Percentiles rank a stretch among this genome's conserved stretches.
phyloP scores from a whole-genome alignment of 352 stramenopile species.

The Phytophthora agathidicida region DNA sequence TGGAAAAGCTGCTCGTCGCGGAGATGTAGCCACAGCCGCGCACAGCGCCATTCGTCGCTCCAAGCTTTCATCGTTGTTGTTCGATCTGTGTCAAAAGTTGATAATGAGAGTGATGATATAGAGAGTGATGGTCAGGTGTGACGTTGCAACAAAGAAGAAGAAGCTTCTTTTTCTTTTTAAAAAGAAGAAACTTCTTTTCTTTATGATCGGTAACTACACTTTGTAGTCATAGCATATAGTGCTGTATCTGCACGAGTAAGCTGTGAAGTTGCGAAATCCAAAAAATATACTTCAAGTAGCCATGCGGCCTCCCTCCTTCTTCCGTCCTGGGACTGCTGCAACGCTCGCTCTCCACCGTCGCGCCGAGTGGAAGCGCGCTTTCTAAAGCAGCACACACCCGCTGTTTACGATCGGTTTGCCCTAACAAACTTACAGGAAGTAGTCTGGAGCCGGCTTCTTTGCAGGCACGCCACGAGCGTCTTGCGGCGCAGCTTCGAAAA shows the following conservation, averaged over 20 bases:
- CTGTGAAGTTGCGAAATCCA: conserved; percentile 24
- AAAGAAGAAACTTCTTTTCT: no score
- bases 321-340: conserved; percentile 27
- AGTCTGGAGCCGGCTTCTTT: conserved; percentile 99
- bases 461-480: conserved; percentile 96
- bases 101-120: neutral
- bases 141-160: no score
- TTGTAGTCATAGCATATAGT: conserved; percentile 15
- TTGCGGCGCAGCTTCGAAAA: conserved; percentile 98
- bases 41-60: conserved; percentile 72
- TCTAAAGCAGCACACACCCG: conserved; percentile 42
- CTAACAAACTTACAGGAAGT: conserved; percentile 95
- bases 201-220: conserved; percentile 7
- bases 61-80: conserved; percentile 52
- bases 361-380: conserved; percentile 33
- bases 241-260: conserved; percentile 17
- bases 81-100: conserved; percentile 12
- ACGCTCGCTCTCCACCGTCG: conserved; percentile 22
- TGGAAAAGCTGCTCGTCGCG: conserved; percentile 68
- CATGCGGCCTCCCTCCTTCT: conserved; percentile 10
- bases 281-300: conserved; percentile 44
- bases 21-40: conserved; percentile 56
- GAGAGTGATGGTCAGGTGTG: conserved; percentile 12
- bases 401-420: conserved; percentile 28
- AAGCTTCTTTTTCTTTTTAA: conserved; percentile 26